Evolutionary conservation across 805 yeast genomes (phyloP), one percentile per base, ranked within the genome.

Genomic region (Wilhelminamyces savonicus): DNA sequence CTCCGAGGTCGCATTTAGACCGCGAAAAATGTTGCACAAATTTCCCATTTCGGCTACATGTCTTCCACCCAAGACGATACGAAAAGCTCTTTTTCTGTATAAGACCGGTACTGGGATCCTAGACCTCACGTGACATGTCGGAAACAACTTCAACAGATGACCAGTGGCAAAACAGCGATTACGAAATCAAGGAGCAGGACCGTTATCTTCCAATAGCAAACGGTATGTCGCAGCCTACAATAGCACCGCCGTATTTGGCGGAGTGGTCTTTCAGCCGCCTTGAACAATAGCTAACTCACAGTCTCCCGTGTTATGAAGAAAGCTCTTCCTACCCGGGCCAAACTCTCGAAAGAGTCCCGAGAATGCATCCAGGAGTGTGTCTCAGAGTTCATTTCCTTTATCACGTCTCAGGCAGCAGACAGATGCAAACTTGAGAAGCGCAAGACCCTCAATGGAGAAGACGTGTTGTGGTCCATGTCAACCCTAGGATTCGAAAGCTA

Each of bases 281-380:
- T 7, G 9, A 6, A 6, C 20, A 6, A 18, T 9, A 9, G 8
- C 37, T 33, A 36, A 36, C 34, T 2, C n/a, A 16, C 32, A 63
- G 72, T 76, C 36, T 80, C 82, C n/a, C 61, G 90, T 30, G 72
- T 82, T 29, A 82, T 82, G 90, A 82, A 82, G 46, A 66, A 59
- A 32, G 80, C 90, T 2, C 58, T 82, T 18, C 90, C 92, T 3
- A 58, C 67, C 9, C 76, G 78, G 21, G 90, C 88, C 8, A 82
- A 82, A 45, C 76, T 82, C 2, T 77, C 86, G 14, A 82, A 81
- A 45, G 92, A 82, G 44, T 82, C 88, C 24, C 80, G 81, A 45
- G 88, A 79, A 43, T 75, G 84, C 41, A 76, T 78, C 57, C 85
- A 78, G 52, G 84, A 78, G 46, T 78, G 82, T 46, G 84, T 76